Evolutionary conservation across 148 eudicot genomes (phyloP).

Genomic region (Rhododendron mucronatum): DNA sequence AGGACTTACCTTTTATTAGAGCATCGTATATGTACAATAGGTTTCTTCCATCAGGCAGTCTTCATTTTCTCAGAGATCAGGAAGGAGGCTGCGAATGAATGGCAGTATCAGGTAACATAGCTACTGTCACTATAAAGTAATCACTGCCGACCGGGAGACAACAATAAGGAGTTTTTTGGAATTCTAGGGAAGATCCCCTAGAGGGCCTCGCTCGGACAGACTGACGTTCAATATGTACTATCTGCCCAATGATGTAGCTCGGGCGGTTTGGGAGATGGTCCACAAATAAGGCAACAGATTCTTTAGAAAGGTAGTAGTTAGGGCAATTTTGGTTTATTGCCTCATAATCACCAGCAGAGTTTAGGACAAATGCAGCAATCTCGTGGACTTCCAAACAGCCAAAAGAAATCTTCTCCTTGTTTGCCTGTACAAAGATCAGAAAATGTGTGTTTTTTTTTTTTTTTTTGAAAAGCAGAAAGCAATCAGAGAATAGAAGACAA

Average conservation of each 20-base stretch:
- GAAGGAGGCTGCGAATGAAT: conserved; percentile 72
- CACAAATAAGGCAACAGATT: conserved; percentile 83
- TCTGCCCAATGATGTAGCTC: conserved; percentile 72
- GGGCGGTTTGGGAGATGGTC: conserved; percentile 74
- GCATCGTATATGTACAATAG: conserved; percentile 27
- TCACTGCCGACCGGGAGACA: conserved; percentile 74
- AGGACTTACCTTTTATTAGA: not conserved
- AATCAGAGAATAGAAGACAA: not conserved
- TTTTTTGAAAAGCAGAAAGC: not conserved
- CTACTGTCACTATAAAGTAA: conserved; percentile 76
- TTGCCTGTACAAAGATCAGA: conserved; percentile 49
- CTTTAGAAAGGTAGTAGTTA: conserved; percentile 76
- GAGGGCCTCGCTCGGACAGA: conserved; percentile 35
- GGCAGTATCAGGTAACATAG: conserved; percentile 76
- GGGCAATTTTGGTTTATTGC: conserved; percentile 78
- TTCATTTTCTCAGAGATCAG: conserved; percentile 54
- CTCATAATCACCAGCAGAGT: conserved; percentile 73
- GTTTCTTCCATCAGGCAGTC: conserved; percentile 68
- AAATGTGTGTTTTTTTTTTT: not conserved
- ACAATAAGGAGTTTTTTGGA: conserved; percentile 47
- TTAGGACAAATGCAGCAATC: conserved; percentile 89
- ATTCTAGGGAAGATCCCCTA: conserved; percentile 27
- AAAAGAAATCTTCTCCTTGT: conserved; percentile 87
- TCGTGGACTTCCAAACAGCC: conserved; percentile 79
- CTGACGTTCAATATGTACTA: conserved; percentile 85